Evolutionary conservation across 2,329 filamentous ascomycete species (phyloP).

Genomic region (Colletotrichum sojae): DNA sequence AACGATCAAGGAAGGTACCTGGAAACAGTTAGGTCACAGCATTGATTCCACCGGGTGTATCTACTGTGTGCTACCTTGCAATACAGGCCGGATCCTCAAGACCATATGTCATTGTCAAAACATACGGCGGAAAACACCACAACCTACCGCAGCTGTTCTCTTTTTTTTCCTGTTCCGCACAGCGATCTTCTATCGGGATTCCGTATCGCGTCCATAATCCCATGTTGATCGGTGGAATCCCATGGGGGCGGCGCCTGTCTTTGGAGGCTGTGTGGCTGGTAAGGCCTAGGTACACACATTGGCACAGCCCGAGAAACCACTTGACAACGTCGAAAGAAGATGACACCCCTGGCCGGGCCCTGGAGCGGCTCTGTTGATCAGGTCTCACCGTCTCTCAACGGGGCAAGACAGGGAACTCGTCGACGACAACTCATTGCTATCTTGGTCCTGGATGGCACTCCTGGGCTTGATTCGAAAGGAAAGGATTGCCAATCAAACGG

Average conservation of each 20-base stretch:
- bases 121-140: constrained; percentile 1
- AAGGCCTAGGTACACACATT: constrained; percentile 13
- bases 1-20: constrained; percentile 1
- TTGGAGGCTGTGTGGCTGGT: constrained; percentile 24
- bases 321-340: constrained; percentile 29
- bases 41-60: neutral
- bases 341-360: constrained; percentile 26
- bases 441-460: constrained; percentile 10
- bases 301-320: neutral
- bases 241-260: constrained; percentile 11
- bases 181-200: constrained; percentile 30
- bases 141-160: neutral
- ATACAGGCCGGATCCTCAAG: neutral
- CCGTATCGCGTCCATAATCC: constrained; percentile 17
- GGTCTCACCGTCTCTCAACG: constrained; percentile 37
- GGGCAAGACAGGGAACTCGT: constrained; percentile 24
- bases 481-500: constrained; percentile 25
- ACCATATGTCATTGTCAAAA: neutral
- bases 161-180: neutral
- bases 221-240: constrained; percentile 33
- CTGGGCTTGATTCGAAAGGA: constrained; percentile 17
- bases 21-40: neutral
- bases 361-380: constrained; percentile 39
- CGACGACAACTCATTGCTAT: constrained; percentile 27
- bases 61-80: too few relatives aligned